Base-by-base conservation (phyloP, 2,329 filamentous ascomycete genomes). In the Incumbomyces lentus region DNA sequence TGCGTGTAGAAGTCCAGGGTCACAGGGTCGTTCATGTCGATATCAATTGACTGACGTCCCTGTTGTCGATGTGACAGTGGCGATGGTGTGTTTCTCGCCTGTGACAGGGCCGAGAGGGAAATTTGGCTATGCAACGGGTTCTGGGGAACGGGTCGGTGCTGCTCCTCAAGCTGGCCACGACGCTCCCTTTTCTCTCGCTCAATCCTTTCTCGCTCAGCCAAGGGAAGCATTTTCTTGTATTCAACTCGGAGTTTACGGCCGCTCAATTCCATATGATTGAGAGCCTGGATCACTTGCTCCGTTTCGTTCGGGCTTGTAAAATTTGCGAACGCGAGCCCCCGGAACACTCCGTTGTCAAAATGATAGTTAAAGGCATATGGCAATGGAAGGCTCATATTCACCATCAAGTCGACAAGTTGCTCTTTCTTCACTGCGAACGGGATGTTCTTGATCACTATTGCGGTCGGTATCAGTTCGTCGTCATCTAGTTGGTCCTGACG, bases 281-380 rank as follows among this genome's bases (percentile, higher is more conserved):
- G 84, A 44, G 83, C 77, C 49, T 95, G 84, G 52, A 98, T 98
- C 41, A 96, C 92, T 41, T 83, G 76, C 11, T 86, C 84, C 0
- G 92, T 98, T 65, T 98, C 92, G 54, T 95, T 86, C 1, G 92
- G 81, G 13, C 87, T 95, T 31, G 92, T 94, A 65, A 96, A 98
- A 68, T 98, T 98, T 62, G 92, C 92, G 69, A 98, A 98, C 2
- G 92, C 92, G 43, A 98, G 73, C 6, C 92, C 92, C 48, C 92
- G 77, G 71, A 98, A 98, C 22, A 98, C 89, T 22, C 92, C 92
- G 59, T 94, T 93, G 63, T 98, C 92, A 62, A 98, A 98, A 66
- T 98, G 92, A 61, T 98, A 96, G 72, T 98, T 98, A 74, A 98
- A 98, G 11, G 92, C 92, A 62, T 98, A 98, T 0, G 92, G 92